Conservation (phyloP, 1,284 basidiomycete species). For the Melampsora americana region DNA sequence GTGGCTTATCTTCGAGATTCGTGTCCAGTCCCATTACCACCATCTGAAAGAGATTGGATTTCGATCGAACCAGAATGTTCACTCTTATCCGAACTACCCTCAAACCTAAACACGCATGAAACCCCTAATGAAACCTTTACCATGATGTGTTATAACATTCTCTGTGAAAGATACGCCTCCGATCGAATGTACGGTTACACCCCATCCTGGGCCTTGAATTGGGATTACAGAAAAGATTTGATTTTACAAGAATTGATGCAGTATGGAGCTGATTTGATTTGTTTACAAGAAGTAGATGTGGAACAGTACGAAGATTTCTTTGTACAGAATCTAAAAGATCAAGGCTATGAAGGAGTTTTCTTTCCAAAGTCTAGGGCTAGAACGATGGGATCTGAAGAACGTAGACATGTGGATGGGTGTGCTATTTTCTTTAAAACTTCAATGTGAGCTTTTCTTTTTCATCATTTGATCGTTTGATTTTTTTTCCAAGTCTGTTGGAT, state of each 20-base stretch:
- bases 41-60: conserved; percentile 80
- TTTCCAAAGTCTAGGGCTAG: conserved; percentile 89
- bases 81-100: conserved; percentile 55
- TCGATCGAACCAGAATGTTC: conserved; percentile 65
- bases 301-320: conserved; percentile 92
- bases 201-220: conserved; percentile 88
- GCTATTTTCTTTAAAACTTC: conserved; percentile 86
- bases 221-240: conserved; percentile 92
- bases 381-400: conserved; percentile 74
- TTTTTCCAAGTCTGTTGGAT: background rate
- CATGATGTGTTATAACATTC: conserved; percentile 87
- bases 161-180: conserved; percentile 88
- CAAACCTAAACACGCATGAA: conserved; percentile 44
- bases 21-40: conserved; percentile 74
- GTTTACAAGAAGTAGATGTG: conserved; percentile 86
- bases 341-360: conserved; percentile 86
- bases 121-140: conserved; percentile 63
- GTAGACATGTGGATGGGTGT: conserved; percentile 80
- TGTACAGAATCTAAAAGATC: conserved; percentile 68
- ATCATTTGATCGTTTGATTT: background rate
- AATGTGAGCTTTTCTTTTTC: conserved; percentile 60
- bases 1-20: conserved; percentile 85
- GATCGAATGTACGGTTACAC: conserved; percentile 92
- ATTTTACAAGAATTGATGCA: conserved; percentile 82
- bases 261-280: conserved; percentile 83